Evolutionary conservation across 2,329 filamentous ascomycete genomes (phyloP), one percentile per base, ranked within the genome.

Genomic region (Pseudohalonectria lignicola): DNA sequence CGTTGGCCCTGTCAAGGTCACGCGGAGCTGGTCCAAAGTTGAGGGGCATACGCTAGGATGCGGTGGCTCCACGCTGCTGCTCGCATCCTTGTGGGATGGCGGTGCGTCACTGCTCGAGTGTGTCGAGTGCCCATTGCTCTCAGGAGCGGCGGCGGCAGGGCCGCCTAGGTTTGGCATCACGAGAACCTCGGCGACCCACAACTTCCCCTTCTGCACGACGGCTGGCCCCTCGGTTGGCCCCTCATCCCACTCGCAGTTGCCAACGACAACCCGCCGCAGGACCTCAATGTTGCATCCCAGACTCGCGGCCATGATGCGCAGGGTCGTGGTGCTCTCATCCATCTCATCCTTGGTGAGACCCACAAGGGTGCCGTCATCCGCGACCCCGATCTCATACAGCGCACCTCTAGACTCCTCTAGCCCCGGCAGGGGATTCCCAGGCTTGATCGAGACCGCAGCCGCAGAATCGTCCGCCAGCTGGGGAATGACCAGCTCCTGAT

Each of bases 331-430:
- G 54, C 87, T 95, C 59, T 96, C 90, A 43, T 90, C 76, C 69
- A 98, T 76, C 59, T 98, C 92, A 53, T 95, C 87, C 46, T 84
- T 78, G 2, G 86, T 84, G 34, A 98, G 66, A 0, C 92, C 92
- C 31, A 94, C 76, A 41, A 98, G 78, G 0, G 82, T 86, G 7
- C 92, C 92, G 61, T 96, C 87, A 56, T 98, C 92, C 20, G 88
- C 83, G 9, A 98, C 87, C 0, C 92, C 92, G 56, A 98, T 94
- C 57, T 98, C 90, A 50, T 98, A 98, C 36, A 96, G 61, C 1
- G 92, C 92, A 5, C 92, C 92, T 47, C 86, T 82, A 13, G 87
- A 95, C 55, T 94, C 88, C 54, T 96, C 90, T 8, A 98, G 64
- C 0, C 92, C 87, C 2, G 88, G 77, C 6, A 87, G 64, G 30